Evolutionary conservation across 192 early-diverging fungal genomes (phyloP), one percentile per base, ranked within the genome.

Genomic region (Phycomyces blakesleeanus): DNA sequence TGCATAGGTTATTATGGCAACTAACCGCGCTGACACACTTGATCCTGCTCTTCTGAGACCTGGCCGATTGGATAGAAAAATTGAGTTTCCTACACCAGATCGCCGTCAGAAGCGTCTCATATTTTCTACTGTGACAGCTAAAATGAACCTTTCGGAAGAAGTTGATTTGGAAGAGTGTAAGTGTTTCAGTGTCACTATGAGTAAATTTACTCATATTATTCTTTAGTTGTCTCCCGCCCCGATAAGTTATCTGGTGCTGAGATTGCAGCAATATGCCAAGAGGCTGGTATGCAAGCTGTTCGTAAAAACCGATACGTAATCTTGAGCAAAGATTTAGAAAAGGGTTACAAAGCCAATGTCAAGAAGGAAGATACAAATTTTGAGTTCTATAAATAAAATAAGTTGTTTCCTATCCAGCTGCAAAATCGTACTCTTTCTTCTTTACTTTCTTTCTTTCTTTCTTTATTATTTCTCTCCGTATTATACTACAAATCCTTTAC

Each of bases 81-180:
- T 99, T 68, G 97, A 99, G 78, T 99, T 99, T 82, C 97, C 97
- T 52, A 91, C 89, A 37, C 97, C 97, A 11, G 97, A 99, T 77
- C 85, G 94, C 56, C 90, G 94, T 57, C 95, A 96, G 69, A 99
- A 99, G 81, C 91, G 97, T 20, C 80, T 96, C 63, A 96, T 99
- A 57, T 97, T 99, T 81, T 83, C 87, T 61, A 96, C 95, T n/a
- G 85, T 96, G 55, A 99, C 94, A 15, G 72, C 86, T 53, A 93
- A 93, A 77, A 99, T 99, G 97, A 99, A 95, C 57, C 78, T 99
- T 6, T 90, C 91, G 0, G 97, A 99, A 57, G 97, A 98, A 72
- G 97, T 99, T 26, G 96, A 99, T 76, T 75, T 99, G 22, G 95
- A 98, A 79, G 95, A 97, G 67, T 99, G 88, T 91, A 83, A 72